Conservation (phyloP, 306 rosid species). For the Sindora glabra region DNA sequence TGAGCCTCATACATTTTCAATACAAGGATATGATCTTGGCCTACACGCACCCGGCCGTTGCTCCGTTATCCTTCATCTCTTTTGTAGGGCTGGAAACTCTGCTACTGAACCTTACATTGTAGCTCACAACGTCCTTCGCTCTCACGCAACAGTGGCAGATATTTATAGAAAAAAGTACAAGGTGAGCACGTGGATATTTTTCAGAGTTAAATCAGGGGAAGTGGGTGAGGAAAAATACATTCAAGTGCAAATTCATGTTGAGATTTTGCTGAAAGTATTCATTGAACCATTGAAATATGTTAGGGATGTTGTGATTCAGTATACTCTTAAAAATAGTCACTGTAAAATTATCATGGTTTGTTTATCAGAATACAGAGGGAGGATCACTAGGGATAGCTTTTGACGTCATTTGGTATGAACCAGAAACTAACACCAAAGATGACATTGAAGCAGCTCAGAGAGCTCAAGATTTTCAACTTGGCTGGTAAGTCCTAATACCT, state of each 20-base stretch:
- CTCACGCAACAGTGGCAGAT: slow-evolving; percentile 58
- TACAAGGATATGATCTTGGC: slow-evolving; percentile 70
- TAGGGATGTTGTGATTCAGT: neutral
- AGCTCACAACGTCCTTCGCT: slow-evolving; percentile 66
- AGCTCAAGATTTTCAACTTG: slow-evolving; percentile 72
- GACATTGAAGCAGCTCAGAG: slow-evolving; percentile 47
- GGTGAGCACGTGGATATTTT: neutral
- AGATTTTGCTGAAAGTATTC: neutral
- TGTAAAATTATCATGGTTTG: no score
- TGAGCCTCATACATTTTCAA: slow-evolving; percentile 69
- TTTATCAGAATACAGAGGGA: slow-evolving; percentile 26
- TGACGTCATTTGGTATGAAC: slow-evolving; percentile 55
- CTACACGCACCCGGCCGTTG: slow-evolving; percentile 66
- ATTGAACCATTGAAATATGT: neutral
- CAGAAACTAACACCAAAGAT: slow-evolving; percentile 30
- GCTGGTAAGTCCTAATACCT: neutral
- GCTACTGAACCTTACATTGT: slow-evolving; percentile 81
- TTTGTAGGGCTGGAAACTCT: slow-evolving; percentile 76
- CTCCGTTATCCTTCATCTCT: slow-evolving; percentile 19
- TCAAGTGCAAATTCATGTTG: neutral
- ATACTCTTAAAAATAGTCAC: neutral
- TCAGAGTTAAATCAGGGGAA: neutral
- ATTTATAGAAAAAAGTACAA: slow-evolving; percentile 44
- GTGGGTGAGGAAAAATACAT: neutral
- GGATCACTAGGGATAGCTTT: slow-evolving; percentile 57